phyloP scores from a whole-genome alignment of 139 green algal genomes.

The Tetradesmus obliquus region DNA sequence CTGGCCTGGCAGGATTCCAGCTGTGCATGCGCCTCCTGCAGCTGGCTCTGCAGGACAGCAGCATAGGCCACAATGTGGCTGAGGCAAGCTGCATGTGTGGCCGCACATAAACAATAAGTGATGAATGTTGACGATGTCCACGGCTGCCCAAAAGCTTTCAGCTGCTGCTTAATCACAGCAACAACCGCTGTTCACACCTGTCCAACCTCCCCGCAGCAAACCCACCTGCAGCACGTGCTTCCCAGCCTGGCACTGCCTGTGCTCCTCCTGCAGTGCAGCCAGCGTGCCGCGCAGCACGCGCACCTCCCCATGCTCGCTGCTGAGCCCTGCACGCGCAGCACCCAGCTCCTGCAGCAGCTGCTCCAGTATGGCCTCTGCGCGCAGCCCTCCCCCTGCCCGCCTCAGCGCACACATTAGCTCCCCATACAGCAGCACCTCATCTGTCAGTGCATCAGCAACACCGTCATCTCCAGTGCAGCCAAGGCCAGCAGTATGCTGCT shows the following conservation, averaged over 20 bases:
- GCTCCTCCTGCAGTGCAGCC: conserved; percentile 1
- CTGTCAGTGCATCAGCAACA: not conserved
- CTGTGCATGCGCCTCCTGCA: conserved; percentile 20
- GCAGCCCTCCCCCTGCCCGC: not conserved
- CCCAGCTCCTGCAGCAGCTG: conserved; percentile 40
- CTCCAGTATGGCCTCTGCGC: conserved; percentile 26
- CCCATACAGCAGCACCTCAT: conserved; percentile 37
- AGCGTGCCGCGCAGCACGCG: not conserved
- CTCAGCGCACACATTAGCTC: conserved; percentile 17
- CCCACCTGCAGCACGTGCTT: conserved; percentile 7
- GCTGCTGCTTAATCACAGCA: not conserved
- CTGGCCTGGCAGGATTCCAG: not conserved
- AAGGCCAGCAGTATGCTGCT: not conserved
- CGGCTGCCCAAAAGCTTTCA: not conserved
- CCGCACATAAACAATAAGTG: not conserved
- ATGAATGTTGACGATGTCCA: not conserved
- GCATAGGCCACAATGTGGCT: not conserved
- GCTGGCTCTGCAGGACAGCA: not conserved
- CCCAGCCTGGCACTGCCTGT: not conserved
- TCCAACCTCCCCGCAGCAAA: not conserved
- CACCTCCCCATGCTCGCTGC: not conserved
- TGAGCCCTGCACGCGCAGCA: not conserved
- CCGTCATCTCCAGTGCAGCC: not conserved
- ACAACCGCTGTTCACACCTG: not conserved
- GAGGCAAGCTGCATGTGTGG: not conserved